Base-by-base conservation (phyloP, 208 protist species). In the Trypanosoma boissoni region DNA sequence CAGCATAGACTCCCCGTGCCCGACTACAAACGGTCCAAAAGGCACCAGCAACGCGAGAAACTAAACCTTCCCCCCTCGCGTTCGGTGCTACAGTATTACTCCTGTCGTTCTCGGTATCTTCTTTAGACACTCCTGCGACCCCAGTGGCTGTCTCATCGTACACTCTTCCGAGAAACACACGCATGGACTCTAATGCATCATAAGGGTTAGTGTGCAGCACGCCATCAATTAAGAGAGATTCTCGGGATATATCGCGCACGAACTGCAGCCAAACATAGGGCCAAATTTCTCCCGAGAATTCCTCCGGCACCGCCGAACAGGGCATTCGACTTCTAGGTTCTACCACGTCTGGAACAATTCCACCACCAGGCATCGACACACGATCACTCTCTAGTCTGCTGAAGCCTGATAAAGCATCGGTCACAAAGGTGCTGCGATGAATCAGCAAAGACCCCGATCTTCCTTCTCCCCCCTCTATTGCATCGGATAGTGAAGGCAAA, bases 191-290 rank as follows among this genome's bases (percentile, higher is more conserved):
- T n/a, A 70, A 39, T 20, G 56, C 64, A 3, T 26, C 20, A 12
- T 29, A 3, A 2, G 64, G 39, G 18, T 62, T 18, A 43, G 34
- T 31, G 41, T 31, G 56, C 23, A 3, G 46, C 7, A 39, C 27
- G 1, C 41, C 56, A 27, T 64, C 50, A 28, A 70, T 45, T 18
- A 64, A 34, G 0, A 70, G 56, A 18, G 32, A 53, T 37, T 70
- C 56, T 44, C 64, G 44, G 18, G 36, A 3, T 32, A 70, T 24
- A 45, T 70, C 64, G 9, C 64, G 64, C 26, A 44, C 49, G 53
- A 70, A 70, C 41, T 70, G 64, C n/a, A 24, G 39, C 64, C 64
- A 70, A 10, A 70, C 64, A 29, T 36, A 21, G 3, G 45, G 44
- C 64, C 64, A 70, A 9, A 39, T 34, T 21, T 41, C 56, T 2